phyloP scores from a whole-genome alignment of 371 early-diverging fungal species.

The Apophysomyces ossiformis region DNA sequence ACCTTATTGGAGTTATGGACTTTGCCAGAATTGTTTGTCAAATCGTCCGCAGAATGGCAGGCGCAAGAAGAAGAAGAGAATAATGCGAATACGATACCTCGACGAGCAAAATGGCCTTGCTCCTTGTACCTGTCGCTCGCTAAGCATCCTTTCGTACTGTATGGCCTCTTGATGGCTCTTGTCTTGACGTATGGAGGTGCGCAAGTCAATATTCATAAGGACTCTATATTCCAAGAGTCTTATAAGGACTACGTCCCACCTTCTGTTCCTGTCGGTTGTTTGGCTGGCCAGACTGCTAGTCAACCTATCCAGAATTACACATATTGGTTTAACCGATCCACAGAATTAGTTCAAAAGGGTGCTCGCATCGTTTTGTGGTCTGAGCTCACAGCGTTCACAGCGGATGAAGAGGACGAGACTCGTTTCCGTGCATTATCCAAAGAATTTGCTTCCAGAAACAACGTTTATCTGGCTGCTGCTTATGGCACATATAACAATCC shows the following conservation, averaged over 20 bases:
- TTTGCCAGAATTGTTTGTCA: not conserved
- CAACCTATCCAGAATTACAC: slow-evolving; percentile 22
- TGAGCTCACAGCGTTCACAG: slow-evolving; percentile 34
- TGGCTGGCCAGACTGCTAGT: slow-evolving; percentile 30
- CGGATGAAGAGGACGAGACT: slow-evolving; percentile 25
- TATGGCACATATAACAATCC: slow-evolving; percentile 24
- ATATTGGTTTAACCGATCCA: slow-evolving; percentile 35
- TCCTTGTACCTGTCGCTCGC: not conserved
- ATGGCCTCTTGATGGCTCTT: slow-evolving; percentile 14
- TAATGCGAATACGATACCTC: not conserved
- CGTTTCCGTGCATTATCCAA: slow-evolving; percentile 33
- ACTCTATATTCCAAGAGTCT: slow-evolving; percentile 36
- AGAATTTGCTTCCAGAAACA: slow-evolving; percentile 37
- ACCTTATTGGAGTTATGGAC: slow-evolving; percentile 24
- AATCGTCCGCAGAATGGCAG: not conserved
- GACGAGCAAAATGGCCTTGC: not conserved
- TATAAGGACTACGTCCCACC: slow-evolving; percentile 34
- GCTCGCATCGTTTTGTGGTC: slow-evolving; percentile 57
- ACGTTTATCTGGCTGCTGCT: slow-evolving; percentile 48
- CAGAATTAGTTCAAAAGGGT: slow-evolving; percentile 37
- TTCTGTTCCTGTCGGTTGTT: slow-evolving; percentile 39
- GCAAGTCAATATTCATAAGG: slow-evolving; percentile 25
- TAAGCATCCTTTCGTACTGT: slow-evolving; percentile 23
- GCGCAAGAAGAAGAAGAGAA: not conserved
- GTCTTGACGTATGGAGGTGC: slow-evolving; percentile 32